phyloP scores from a whole-genome alignment of 2,329 filamentous ascomycete genomes.

The Stachybotrys echinatus region DNA sequence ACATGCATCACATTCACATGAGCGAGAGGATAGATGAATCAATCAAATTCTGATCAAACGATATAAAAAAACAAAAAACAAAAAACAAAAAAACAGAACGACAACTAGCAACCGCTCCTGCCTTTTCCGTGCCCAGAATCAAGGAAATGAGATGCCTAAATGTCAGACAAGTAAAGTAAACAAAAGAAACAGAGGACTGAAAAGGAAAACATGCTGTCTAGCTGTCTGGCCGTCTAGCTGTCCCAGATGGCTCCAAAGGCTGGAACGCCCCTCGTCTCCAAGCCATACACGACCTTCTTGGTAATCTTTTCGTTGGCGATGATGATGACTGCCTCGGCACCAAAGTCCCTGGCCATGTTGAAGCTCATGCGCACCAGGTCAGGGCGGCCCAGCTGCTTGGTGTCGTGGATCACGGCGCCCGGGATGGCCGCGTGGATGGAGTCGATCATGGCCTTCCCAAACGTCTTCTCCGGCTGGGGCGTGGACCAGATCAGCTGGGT shows the following conservation, averaged over 20 bases:
- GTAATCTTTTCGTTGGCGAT: constrained; percentile 67
- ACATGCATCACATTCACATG: too few relatives aligned
- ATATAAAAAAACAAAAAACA: not conserved
- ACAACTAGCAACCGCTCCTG: not conserved
- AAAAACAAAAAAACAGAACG: not conserved
- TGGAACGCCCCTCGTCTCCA: constrained; percentile 60
- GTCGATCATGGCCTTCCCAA: constrained; percentile 51
- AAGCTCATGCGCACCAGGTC: constrained; percentile 47
- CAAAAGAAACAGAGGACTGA: not conserved
- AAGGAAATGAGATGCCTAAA: not conserved
- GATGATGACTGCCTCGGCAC: constrained; percentile 65
- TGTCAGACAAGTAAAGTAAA: not conserved
- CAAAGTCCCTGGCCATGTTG: constrained; percentile 50
- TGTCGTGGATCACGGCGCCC: constrained; percentile 64
- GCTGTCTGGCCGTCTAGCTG: constrained; percentile 46
- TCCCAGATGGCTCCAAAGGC: constrained; percentile 75
- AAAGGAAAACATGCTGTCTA: not conserved
- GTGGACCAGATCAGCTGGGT: constrained; percentile 67
- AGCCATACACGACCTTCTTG: constrained; percentile 60
- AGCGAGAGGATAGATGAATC: too few relatives aligned
- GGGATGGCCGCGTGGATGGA: constrained; percentile 53
- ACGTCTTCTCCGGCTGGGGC: constrained; percentile 55
- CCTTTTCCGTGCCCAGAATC: not conserved
- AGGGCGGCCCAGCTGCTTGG: constrained; percentile 50
- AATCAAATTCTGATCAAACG: not conserved